Conservation (phyloP, 805 yeast species). For the Candida sithepensis region DNA sequence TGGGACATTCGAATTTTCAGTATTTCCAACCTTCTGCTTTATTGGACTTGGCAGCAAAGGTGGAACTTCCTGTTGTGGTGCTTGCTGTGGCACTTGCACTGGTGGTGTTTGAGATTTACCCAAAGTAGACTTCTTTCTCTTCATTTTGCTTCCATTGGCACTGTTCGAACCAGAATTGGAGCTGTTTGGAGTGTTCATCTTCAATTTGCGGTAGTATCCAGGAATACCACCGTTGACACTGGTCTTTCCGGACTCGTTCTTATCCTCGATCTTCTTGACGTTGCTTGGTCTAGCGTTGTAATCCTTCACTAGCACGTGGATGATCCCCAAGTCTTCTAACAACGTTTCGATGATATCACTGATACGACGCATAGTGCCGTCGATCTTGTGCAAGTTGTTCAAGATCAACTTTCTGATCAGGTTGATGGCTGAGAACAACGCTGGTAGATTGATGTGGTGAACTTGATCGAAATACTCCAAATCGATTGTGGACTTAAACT, state of each 20-base stretch:
- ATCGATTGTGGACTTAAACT: conserved; percentile 23
- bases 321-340: conserved; percentile 39
- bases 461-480: conserved; percentile 24
- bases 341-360: conserved; percentile 41
- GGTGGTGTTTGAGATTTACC: not conserved
- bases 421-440: conserved; percentile 31
- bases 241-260: conserved; percentile 28
- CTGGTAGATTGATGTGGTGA: conserved; percentile 27
- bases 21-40: not conserved
- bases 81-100: not conserved
- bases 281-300: conserved; percentile 28
- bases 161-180: not conserved
- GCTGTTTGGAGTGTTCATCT: conserved; percentile 6
- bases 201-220: conserved; percentile 26
- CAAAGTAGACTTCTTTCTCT: not conserved
- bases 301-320: conserved; percentile 27
- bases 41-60: too few relatives aligned
- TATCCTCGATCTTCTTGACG: conserved; percentile 28
- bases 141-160: not conserved
- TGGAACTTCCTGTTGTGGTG: not conserved
- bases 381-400: conserved; percentile 32
- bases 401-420: conserved; percentile 31
- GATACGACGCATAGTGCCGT: conserved; percentile 41
- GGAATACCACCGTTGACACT: conserved; percentile 34
- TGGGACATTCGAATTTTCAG: not conserved